Evolutionary conservation across 345 rosid species (phyloP), one percentile per base, ranked within the genome.

Genomic region (Euphorbia peplus): DNA sequence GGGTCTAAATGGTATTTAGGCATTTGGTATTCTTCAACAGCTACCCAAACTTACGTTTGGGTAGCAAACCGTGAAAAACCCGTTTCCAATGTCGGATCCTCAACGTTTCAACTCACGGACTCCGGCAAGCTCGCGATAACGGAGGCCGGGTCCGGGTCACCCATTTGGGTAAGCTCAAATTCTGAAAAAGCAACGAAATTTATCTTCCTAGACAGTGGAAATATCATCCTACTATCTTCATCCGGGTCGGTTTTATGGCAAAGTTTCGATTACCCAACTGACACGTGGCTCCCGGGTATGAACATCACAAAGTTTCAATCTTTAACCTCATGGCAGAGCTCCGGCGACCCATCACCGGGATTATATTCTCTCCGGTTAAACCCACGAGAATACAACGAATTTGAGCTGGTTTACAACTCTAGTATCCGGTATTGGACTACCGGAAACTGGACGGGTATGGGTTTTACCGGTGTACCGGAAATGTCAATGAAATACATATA

Each of bases 271-370:
- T 57, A 48, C 46, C 87, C 88, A 10, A 75, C 85, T 5, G 88
- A 87, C 72, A 84, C 85, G 65, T 87, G 87, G 84, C 78, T 87
- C 9, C 88, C 87, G 1, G 88, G 80, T 0, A 83, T 83, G 88
- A 83, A 83, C 58, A 24, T 87, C 32, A 78, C 82, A 8, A 56
- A 41, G 25, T 65, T 41, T 18, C 50, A 30, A 55, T 42, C 66
- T 22, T 63, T 87, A 63, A 77, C 71, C 35, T 80, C 82, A 12
- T 84, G 91, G 89, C 60, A 72, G 44, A 84, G 86, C 79, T 50
- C 64, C 25, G 54, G 73, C 15, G 83, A 87, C 63, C 87, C 83
- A 28, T 73, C 85, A 0, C 74, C 81, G 0, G 84, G 87, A 6
- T 57, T 61, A 18, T 87, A 74, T 80, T 71, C 84, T 1, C 70